Evolutionary conservation across 441 rosid genomes (phyloP).

Genomic region (Erodium moschatum): DNA sequence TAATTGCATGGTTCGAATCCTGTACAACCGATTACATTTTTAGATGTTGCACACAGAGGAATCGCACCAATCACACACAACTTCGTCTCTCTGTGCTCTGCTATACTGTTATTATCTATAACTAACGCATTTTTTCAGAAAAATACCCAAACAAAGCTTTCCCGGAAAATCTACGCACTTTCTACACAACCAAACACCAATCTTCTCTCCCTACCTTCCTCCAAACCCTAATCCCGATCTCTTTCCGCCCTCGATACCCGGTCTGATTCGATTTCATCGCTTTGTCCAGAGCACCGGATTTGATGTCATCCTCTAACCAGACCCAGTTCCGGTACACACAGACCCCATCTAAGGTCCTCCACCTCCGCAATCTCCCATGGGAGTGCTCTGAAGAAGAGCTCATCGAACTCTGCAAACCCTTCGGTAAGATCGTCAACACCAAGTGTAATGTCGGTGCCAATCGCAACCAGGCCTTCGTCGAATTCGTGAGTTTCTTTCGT

Average conservation of each 20-base stretch:
- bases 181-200: slow-evolving; percentile 20
- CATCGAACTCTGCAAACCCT: slow-evolving; percentile 80
- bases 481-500: slow-evolving; percentile 44
- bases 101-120: not conserved
- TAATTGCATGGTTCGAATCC: too few species aligned
- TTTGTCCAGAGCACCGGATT: not conserved
- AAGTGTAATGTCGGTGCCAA: slow-evolving; percentile 95
- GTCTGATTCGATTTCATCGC: not conserved
- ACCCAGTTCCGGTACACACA: slow-evolving; percentile 93
- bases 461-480: slow-evolving; percentile 92
- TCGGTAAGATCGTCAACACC: slow-evolving; percentile 93
- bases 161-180: slow-evolving; percentile 16
- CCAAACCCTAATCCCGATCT: slow-evolving; percentile 19
- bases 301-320: slow-evolving; percentile 65
- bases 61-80: too few species aligned
- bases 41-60: too few species aligned
- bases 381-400: slow-evolving; percentile 91
- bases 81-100: too few species aligned
- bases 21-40: too few species aligned
- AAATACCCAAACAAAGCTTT: slow-evolving; percentile 4
- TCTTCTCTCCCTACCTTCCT: slow-evolving; percentile 1
- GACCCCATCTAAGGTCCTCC: slow-evolving; percentile 95
- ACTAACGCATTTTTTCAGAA: not conserved
- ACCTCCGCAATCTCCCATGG: slow-evolving; percentile 93
- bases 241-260: slow-evolving; percentile 16